A percentile compares a stretch with the other conserved stretches of the same genome.
These are phyloP conservation scores for Phycomyces nitens DNA, from an alignment of 192 early-diverging fungal species.

Conservation along the genomic window DNA sequence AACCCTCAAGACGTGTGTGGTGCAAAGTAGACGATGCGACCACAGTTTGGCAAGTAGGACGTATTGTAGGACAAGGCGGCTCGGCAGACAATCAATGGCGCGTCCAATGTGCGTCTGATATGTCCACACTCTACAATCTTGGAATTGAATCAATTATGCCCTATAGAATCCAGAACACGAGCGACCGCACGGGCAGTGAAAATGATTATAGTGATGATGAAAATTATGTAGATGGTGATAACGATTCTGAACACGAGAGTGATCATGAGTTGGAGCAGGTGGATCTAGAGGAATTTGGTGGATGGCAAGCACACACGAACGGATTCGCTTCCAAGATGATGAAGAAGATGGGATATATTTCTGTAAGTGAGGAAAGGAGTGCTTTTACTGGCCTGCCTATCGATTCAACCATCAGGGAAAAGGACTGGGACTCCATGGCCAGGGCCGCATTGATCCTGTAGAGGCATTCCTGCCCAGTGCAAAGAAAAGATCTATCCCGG, in stretches of 20 bases:
- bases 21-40: not conserved
- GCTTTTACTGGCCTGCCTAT: not conserved
- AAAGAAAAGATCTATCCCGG: not conserved
- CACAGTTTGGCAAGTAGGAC: not conserved
- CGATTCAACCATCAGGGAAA: slow-evolving; percentile 8
- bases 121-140: not conserved
- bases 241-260: not conserved
- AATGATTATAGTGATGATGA: not conserved
- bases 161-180: not conserved
- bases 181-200: too few species aligned
- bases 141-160: not conserved
- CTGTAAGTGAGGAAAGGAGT: slow-evolving; percentile 7
- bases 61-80: not conserved
- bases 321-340: slow-evolving; percentile 64
- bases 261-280: not conserved
- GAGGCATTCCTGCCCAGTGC: not conserved
- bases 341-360: slow-evolving; percentile 61
- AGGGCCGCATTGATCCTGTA: slow-evolving; percentile 13
- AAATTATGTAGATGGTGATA: not conserved
- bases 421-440: slow-evolving; percentile 9
- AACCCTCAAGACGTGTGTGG: not conserved
- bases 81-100: not conserved
- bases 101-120: not conserved
- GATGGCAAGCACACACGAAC: slow-evolving; percentile 69
- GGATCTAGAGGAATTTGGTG: not conserved